These are phyloP conservation scores for Candida ovalis DNA, from an alignment of 805 yeast genomes.

Conservation along the genomic window DNA sequence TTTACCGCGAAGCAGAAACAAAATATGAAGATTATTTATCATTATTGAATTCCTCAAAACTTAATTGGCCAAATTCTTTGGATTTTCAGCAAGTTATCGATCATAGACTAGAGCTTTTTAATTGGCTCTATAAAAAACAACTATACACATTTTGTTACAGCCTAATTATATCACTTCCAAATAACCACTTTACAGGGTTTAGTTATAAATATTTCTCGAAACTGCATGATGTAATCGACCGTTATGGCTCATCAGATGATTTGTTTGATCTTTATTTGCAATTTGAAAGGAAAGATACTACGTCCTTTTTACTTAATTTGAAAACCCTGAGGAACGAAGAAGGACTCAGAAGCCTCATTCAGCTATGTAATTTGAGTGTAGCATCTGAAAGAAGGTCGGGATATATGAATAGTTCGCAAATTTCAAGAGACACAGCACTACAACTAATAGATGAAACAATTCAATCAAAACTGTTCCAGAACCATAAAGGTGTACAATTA, in stretches of 20 bases:
- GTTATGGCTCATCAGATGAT: constrained; percentile 18
- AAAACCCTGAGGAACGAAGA: not conserved
- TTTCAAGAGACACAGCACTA: not conserved
- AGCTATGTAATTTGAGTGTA: not conserved
- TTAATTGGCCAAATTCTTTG: not conserved
- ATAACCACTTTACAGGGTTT: constrained; percentile 14
- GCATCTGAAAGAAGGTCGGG: not conserved
- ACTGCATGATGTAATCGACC: constrained; percentile 20
- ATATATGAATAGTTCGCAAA: not conserved
- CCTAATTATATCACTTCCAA: constrained; percentile 4
- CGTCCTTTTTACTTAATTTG: not conserved
- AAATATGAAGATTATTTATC: constrained; percentile 1
- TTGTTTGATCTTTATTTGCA: constrained; percentile 13
- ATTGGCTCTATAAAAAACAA: constrained; percentile 20
- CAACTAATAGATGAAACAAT: not conserved
- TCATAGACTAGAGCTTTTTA: constrained; percentile 16
- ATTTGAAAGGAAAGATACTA: constrained; percentile 7
- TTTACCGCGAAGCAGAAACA: constrained; percentile 3
- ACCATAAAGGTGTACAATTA: not conserved
- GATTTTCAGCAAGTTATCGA: constrained; percentile 3
- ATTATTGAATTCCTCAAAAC: not conserved
- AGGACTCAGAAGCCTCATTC: not conserved
- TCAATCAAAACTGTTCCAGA: not conserved
- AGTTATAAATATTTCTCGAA: constrained; percentile 4
- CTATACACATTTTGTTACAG: constrained; percentile 13